Base-by-base conservation (phyloP, 352 stramenopile genomes). In the Pythium guiyangense region DNA sequence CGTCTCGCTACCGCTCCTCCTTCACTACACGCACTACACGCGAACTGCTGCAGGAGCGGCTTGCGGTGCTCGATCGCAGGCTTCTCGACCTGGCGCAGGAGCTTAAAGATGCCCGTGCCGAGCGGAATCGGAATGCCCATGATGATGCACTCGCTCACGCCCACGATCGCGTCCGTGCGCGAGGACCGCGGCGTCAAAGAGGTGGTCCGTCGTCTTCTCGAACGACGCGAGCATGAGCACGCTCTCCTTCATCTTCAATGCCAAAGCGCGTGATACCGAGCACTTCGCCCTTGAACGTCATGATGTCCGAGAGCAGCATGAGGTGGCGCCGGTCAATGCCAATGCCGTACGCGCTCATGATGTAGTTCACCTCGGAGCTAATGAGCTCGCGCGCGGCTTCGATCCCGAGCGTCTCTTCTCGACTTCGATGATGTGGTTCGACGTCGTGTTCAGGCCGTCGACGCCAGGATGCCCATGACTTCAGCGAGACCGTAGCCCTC, bases 81-180 rank as follows among this genome's bases (percentile, higher is more conserved):
- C 64, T 90, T 90, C 17, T 92, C 82, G 0, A 92, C 84, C 59
- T 92, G 77, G 44, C 82, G 82, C 46, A 98, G 65, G 27, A 99
- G 71, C 65, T 98, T 98, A 76, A 99, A 99, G 37, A 99, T 85
- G 39, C 98, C 98, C 29, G 97, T 99, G 40, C 98, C 98, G 49
- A 99, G 60, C 9, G 94, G 96, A 61, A 99, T 98, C 40, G 97
- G 97, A 49, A 98, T 98, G n/a, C 98, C 98, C 97, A 99, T 99
- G 72, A 99, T 99, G 69, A 99, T 99, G 63, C 97, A 99, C 77
- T 99, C 93, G 47, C 92, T 98, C 51, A 99, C 97, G 39, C 97
- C 98, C 27, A 99, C 96, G 70, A 99, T 99, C 20, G 93, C 87
- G 67, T 99, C 98, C 53, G 89, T 97, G 57, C 96, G 85, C 31